phyloP scores from a whole-genome alignment of 345 rosid genomes.

The Eucalyptus shirleyi region DNA sequence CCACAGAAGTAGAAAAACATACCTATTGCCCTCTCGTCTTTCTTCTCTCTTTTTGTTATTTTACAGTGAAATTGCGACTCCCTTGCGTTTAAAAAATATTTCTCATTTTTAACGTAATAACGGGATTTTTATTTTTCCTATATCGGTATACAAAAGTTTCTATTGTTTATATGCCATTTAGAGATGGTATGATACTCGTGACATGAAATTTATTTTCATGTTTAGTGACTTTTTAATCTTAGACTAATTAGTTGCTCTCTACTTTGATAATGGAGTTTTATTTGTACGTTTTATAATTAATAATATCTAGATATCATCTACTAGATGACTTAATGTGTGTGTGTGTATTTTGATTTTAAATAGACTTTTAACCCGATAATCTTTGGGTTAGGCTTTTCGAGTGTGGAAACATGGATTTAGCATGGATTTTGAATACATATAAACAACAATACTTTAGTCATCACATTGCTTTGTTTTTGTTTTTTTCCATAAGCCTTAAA shows the following conservation, averaged over 20 bases:
- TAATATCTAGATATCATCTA: rapidly evolving
- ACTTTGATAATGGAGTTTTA: background rate
- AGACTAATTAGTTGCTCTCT: background rate
- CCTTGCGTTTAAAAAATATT: rapidly evolving
- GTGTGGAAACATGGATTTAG: background rate
- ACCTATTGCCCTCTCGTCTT: no score
- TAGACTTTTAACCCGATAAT: rapidly evolving
- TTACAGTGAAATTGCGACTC: background rate
- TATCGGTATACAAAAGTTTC: background rate
- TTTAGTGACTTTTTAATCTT: no score
- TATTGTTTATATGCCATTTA: background rate
- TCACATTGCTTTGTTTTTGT: background rate
- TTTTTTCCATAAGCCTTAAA: background rate
- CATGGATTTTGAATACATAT: background rate
- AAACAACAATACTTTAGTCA: background rate
- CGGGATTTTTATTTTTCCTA: background rate
- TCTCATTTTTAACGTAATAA: background rate
- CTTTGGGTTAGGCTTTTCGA: background rate
- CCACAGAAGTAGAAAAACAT: background rate
- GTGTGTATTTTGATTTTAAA: rapidly evolving
- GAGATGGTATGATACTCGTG: rapidly evolving
- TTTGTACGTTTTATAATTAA: background rate
- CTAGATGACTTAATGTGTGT: rapidly evolving
- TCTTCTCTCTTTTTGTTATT: no score
- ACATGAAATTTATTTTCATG: background rate